These are phyloP conservation scores for Symbiodinium pilosum DNA, from an alignment of 73 alveolate species.

Conservation along the genomic window DNA sequence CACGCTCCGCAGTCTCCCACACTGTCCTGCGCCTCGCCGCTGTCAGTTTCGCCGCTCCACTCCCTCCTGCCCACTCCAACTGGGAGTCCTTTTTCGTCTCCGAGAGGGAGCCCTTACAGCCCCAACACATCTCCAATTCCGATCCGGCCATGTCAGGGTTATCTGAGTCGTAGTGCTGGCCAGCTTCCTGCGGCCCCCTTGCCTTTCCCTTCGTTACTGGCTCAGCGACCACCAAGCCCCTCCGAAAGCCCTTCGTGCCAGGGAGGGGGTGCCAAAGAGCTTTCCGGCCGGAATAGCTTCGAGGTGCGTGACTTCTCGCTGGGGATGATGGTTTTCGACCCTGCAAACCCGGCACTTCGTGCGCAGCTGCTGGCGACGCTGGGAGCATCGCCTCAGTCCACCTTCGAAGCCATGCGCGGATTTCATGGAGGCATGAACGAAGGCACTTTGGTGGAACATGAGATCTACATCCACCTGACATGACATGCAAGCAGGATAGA, in stretches of 20 bases:
- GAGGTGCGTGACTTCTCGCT: constrained; percentile 74
- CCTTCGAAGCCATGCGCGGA: constrained; percentile 61
- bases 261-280: not conserved
- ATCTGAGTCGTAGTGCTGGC: constrained; percentile 46
- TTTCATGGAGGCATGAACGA: constrained; percentile 78
- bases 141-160: not conserved
- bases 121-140: constrained; percentile 8
- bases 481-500: too few relatives aligned
- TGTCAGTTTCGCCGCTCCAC: not conserved
- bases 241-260: not conserved
- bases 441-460: not conserved
- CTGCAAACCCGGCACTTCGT: constrained; percentile 35
- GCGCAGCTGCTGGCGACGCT: constrained; percentile 29
- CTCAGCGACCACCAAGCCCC: not conserved
- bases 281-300: not conserved
- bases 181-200: constrained; percentile 31
- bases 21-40: constrained; percentile 4
- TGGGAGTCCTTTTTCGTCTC: not conserved
- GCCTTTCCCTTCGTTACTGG: not conserved
- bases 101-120: constrained; percentile 10
- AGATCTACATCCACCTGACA: not conserved
- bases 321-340: constrained; percentile 60
- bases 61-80: constrained; percentile 10
- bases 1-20: not conserved
- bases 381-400: constrained; percentile 26